These are phyloP conservation scores for Pseudocercospora musae DNA, from an alignment of 2,329 filamentous ascomycete genomes.

Conservation along the genomic window DNA sequence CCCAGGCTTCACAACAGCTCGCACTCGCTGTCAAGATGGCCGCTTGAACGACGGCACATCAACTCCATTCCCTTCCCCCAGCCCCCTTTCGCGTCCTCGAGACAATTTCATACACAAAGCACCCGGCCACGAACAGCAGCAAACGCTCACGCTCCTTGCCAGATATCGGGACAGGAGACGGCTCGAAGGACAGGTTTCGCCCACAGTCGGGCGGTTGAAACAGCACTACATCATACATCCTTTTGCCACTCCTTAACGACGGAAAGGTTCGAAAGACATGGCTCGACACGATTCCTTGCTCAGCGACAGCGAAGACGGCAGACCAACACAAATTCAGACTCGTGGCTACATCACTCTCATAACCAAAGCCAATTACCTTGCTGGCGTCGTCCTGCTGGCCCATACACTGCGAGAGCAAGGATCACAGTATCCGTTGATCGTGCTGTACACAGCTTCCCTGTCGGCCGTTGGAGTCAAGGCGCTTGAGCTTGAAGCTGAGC, in stretches of 20 bases:
- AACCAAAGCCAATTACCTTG: conserved; percentile 49
- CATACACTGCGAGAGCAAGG: conserved; percentile 46
- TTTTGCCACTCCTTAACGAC: background rate
- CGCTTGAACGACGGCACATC: background rate
- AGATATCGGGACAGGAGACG: background rate
- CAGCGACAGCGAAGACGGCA: background rate
- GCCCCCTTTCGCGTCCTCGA: background rate
- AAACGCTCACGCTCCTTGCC: background rate
- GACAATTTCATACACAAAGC: background rate
- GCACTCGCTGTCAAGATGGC: background rate
- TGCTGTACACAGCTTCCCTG: conserved; percentile 48
- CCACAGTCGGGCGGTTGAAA: background rate
- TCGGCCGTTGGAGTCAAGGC: conserved; percentile 38
- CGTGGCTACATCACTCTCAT: conserved; percentile 50
- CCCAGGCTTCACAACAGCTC: background rate
- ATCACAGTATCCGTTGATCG: conserved; percentile 47
- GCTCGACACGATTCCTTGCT: background rate
- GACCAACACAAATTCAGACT: background rate
- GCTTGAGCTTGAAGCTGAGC: conserved; percentile 41
- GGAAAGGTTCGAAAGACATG: background rate
- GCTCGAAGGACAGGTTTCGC: background rate
- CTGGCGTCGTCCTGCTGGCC: conserved; percentile 50
- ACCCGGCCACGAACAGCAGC: background rate
- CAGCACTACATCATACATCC: background rate
- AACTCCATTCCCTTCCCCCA: background rate